Evolutionary conservation across 2,329 filamentous ascomycete species (phyloP), one percentile per base, ranked within the genome.

Genomic region (Fusarium longipes): DNA sequence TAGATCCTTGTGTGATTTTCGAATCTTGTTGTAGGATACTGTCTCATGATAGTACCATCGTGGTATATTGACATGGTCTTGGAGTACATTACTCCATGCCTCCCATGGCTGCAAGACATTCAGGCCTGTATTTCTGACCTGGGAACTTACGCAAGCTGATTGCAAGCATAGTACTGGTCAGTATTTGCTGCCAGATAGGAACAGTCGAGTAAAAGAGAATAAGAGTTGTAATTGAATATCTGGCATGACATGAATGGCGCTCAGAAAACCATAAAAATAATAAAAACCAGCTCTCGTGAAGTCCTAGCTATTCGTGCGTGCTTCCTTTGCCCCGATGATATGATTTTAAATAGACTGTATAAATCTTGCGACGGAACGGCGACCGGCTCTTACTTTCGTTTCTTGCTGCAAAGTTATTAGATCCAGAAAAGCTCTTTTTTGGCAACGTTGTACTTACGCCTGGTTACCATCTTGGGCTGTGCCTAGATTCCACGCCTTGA

Each of bases 401-500:
- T 73, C 50, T 74, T 74, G 39, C 67, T 73, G 40, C 15, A 35
- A 27, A n/a, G 27, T 5, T 32, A 47, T 73, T 27, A 73, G 70
- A 20, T 7, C 15, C n/a, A 24, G 39, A 35, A 20, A 32, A 18
- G n/a, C n/a, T n/a, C 29, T n/a, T n/a, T 12, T 18, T 38, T 17
- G 10, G 8, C 17, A 7, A 47, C 9, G 8, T 15, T 63, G 33
- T 58, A 62, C 65, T 40, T 42, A 68, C 65, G 55, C 65, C 36
- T 70, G 68, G 10, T 67, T 62, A 32, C 68, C 43, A 32, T 65
- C 57, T n/a, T 49, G 58, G 5, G 67, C 44, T 29, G 78, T 79
- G 66, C 81, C 81, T 57, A 89, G 73, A 71, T 89, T 89, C 87
- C 87, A 90, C 2, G 87, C 87, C 78, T 89, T 89, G 57, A 90